These are phyloP conservation scores for Hibiscus tridactylites DNA, from an alignment of 345 rosid genomes.

Conservation along the genomic window DNA sequence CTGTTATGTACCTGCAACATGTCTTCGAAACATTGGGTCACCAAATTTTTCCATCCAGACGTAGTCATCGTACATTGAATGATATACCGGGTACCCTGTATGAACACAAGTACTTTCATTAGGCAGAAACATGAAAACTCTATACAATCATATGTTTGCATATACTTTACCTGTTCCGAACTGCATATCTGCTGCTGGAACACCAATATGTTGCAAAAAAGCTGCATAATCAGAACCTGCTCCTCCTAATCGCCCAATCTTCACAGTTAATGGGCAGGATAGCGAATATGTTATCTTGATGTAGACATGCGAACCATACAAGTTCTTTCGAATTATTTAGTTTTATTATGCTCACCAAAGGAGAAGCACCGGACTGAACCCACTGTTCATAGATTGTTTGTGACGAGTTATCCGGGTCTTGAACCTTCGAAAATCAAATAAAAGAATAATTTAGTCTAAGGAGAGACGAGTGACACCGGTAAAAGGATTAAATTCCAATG, in stretches of 20 bases:
- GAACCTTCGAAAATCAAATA: conserved; percentile 36
- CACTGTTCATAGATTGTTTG: conserved; percentile 61
- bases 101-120: neutral
- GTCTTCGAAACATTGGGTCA: conserved; percentile 64
- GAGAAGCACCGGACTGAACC: conserved; percentile 30
- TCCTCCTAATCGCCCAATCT: conserved; percentile 66
- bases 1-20: conserved; percentile 45
- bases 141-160: conserved; percentile 7
- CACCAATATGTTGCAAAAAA: conserved; percentile 73
- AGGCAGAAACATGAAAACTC: neutral
- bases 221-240: conserved; percentile 70
- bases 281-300: neutral
- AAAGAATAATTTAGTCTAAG: conserved; percentile 3
- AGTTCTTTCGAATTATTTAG: neutral
- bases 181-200: conserved; percentile 49
- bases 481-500: too few relatives aligned
- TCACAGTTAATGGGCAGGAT: conserved; percentile 8
- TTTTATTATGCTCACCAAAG: conserved; percentile 34
- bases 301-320: neutral
- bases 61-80: conserved; percentile 81
- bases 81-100: conserved; percentile 75
- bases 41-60: conserved; percentile 80
- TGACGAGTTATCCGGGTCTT: conserved; percentile 67
- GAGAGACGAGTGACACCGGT: neutral
- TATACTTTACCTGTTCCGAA: conserved; percentile 48